A percentile compares a stretch with the other conserved stretches of the same genome.
Conservation (phyloP, 1,284 basidiomycete genomes). For the Paramarasmius palmivorus region DNA sequence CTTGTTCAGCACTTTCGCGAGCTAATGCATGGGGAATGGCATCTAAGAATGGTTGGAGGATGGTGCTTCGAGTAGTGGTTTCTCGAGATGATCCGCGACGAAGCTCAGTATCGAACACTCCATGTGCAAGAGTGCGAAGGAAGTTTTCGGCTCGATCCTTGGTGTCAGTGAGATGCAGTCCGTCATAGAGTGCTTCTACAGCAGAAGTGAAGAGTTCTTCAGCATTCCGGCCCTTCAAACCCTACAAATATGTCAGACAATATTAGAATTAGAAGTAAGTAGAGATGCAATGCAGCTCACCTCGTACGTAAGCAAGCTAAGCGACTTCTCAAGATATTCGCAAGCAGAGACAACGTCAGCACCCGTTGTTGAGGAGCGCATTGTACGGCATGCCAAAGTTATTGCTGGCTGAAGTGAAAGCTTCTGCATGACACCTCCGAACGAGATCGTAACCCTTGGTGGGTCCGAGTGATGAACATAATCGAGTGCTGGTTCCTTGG, state of each 20-base stretch:
- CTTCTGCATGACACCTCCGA: constrained; percentile 69
- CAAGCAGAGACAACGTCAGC: constrained; percentile 78
- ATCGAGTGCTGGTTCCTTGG: constrained; percentile 78
- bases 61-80: constrained; percentile 53
- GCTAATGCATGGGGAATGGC: constrained; percentile 73
- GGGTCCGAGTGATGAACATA: constrained; percentile 73
- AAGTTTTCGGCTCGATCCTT: constrained; percentile 69
- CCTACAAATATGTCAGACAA: constrained; percentile 48
- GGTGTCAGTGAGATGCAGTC: constrained; percentile 72
- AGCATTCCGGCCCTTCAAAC: constrained; percentile 70
- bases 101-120: constrained; percentile 70
- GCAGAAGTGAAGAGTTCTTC: constrained; percentile 74
- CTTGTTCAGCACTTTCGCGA: constrained; percentile 62
- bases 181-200: constrained; percentile 81
- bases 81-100: constrained; percentile 56
- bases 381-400: constrained; percentile 67
- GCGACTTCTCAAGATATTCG: constrained; percentile 74
- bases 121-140: constrained; percentile 65
- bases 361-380: constrained; percentile 56
- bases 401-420: constrained; percentile 77
- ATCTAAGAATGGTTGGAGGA: constrained; percentile 76
- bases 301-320: constrained; percentile 76
- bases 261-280: background rate
- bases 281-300: constrained; percentile 37
- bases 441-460: constrained; percentile 72